A percentile compares a stretch with the other conserved stretches of the same genome.
These are phyloP conservation scores for Macaranga tanarius DNA, from an alignment of 441 rosid species.

Conservation along the genomic window DNA sequence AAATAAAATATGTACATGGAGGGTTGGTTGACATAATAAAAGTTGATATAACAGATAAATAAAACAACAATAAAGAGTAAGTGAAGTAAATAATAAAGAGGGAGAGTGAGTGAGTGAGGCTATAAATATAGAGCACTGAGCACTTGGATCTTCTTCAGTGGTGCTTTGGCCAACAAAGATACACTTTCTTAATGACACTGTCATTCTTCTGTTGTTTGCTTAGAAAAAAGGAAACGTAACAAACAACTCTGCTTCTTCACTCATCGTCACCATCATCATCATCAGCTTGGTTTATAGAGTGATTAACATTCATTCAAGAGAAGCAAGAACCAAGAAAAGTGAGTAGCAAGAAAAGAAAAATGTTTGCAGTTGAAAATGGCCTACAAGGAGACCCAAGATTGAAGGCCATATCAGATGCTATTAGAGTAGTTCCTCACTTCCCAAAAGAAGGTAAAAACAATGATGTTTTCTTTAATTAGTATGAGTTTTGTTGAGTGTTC, in stretches of 20 bases:
- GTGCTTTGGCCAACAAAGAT: constrained; percentile 30
- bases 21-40: too few relatives aligned
- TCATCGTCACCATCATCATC: too few relatives aligned
- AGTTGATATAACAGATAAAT: not conserved
- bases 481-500: too few relatives aligned
- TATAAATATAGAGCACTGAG: constrained; percentile 31
- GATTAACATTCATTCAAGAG: not conserved
- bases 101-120: not conserved
- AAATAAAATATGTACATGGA: too few relatives aligned
- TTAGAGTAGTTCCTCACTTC: constrained; percentile 86
- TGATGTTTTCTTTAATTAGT: too few relatives aligned
- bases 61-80: not conserved
- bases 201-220: constrained; percentile 5
- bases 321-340: too few relatives aligned
- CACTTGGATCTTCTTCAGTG: constrained; percentile 29
- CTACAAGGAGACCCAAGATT: constrained; percentile 77
- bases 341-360: not conserved
- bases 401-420: constrained; percentile 72
- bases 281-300: not conserved
- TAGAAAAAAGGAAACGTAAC: not conserved
- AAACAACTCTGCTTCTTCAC: not conserved
- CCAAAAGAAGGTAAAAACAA: constrained; percentile 63
- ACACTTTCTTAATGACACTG: constrained; percentile 19
- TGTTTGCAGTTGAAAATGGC: constrained; percentile 70
- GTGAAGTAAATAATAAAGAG: not conserved